Evolutionary conservation across 2,329 filamentous ascomycete genomes (phyloP).

Genomic region (Fusarium goolgardi): DNA sequence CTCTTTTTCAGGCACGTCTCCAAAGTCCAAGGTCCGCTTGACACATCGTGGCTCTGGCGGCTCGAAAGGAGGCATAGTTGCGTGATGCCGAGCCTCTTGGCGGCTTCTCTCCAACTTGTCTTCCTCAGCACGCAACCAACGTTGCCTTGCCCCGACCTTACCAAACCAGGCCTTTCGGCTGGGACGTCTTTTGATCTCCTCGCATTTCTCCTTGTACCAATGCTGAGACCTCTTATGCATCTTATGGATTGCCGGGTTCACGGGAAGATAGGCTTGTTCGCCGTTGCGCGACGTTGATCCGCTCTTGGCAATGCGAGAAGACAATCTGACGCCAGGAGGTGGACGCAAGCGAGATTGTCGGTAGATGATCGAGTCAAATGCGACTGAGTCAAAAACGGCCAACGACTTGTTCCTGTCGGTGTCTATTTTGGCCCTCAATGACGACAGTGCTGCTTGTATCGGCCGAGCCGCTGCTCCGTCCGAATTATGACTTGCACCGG

Average conservation of each 20-base stretch:
- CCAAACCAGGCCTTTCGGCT: slow-evolving; percentile 65
- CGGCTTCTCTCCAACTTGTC: slow-evolving; percentile 26
- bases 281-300: slow-evolving; percentile 33
- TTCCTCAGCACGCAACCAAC: slow-evolving; percentile 46
- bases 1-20: slow-evolving; percentile 53
- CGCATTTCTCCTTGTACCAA: slow-evolving; percentile 61
- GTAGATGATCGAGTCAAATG: slow-evolving; percentile 57
- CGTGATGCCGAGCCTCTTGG: slow-evolving; percentile 18
- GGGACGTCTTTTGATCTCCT: slow-evolving; percentile 62
- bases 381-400: slow-evolving; percentile 41
- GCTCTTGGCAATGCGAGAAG: slow-evolving; percentile 9
- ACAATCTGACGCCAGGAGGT: slow-evolving; percentile 39
- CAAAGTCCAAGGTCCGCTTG: slow-evolving; percentile 51
- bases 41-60: slow-evolving; percentile 49
- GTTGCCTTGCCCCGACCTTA: slow-evolving; percentile 55
- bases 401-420: slow-evolving; percentile 17
- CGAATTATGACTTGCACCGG: slow-evolving; percentile 18
- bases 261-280: slow-evolving; percentile 56
- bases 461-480: slow-evolving; percentile 6
- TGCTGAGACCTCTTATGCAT: slow-evolving; percentile 56
- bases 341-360: slow-evolving; percentile 47
- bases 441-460: slow-evolving; percentile 3
- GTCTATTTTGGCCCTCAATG: slow-evolving; percentile 18
- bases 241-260: slow-evolving; percentile 65
- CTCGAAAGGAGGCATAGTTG: slow-evolving; percentile 29